Evolutionary conservation across 2,329 filamentous ascomycete genomes (phyloP).

Genomic region (Xylariaceae sp.): DNA sequence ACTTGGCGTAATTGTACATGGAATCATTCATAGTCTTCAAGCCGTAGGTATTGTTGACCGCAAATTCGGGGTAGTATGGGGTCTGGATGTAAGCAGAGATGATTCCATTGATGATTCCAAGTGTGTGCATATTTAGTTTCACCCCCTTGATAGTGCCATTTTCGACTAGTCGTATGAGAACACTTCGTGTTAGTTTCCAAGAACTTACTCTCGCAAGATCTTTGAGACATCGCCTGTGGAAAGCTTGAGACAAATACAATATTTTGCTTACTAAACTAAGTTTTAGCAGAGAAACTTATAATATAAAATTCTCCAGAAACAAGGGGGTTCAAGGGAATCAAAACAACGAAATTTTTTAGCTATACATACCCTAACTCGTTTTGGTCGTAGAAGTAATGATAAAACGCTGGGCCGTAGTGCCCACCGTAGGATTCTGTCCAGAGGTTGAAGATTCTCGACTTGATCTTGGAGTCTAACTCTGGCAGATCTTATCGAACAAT

Average conservation of each 20-base stretch:
- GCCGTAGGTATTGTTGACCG: constrained; percentile 43
- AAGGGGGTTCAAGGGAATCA: too few species aligned
- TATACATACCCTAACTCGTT: too few species aligned
- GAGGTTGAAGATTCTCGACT: constrained; percentile 52
- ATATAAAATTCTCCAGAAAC: too few species aligned
- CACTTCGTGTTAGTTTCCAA: too few species aligned
- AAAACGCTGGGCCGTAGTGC: constrained; percentile 42
- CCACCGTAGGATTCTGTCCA: constrained; percentile 54
- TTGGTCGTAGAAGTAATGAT: constrained; percentile 54
- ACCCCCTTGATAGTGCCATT: constrained; percentile 46
- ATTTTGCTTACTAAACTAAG: too few species aligned
- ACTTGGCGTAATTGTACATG: constrained; percentile 56
- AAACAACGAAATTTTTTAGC: too few species aligned
- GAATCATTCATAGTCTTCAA: constrained; percentile 49
- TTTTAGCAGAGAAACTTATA: too few species aligned
- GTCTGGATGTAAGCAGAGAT: constrained; percentile 50
- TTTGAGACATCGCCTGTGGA: too few species aligned
- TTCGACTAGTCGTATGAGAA: constrained; percentile 46
- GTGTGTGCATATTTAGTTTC: constrained; percentile 49
- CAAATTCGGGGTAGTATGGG: constrained; percentile 36
- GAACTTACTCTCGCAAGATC: too few species aligned
- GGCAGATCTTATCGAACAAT: constrained; percentile 26
- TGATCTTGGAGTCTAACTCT: constrained; percentile 41
- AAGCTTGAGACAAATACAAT: too few species aligned
- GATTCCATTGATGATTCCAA: constrained; percentile 54